A percentile compares a stretch with the other conserved stretches of the same genome.
Conservation (phyloP, 2,329 filamentous ascomycete species). For the Pyrenochaeta sp. region DNA sequence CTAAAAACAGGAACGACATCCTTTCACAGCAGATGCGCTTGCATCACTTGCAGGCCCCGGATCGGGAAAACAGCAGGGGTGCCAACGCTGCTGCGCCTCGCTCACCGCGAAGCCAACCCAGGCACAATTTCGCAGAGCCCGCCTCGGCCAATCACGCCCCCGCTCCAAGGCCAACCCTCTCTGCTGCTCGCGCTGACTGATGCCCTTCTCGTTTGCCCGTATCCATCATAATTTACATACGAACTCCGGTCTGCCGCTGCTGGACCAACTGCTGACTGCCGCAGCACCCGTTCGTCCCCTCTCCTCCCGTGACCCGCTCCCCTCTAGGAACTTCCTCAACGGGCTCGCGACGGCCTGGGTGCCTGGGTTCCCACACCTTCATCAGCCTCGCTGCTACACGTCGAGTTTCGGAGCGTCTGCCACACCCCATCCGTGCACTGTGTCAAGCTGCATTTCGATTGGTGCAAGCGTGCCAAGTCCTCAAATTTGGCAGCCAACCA, state of each 20-base stretch:
- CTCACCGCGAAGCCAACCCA: conserved; percentile 18
- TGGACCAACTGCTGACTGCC: neutral
- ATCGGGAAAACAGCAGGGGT: conserved; percentile 22
- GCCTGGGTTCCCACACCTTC: conserved; percentile 5
- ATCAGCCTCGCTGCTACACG: conserved; percentile 13
- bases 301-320: neutral
- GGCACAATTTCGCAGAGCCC: conserved; percentile 19
- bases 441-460: conserved; percentile 12
- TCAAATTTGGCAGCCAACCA: conserved; percentile 8
- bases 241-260: neutral
- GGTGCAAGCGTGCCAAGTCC: conserved; percentile 3
- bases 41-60: conserved; percentile 11
- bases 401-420: conserved; percentile 7
- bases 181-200: conserved; percentile 12
- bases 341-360: too few relatives aligned
- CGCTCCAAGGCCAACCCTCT: conserved; percentile 6
- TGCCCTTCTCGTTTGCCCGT: neutral
- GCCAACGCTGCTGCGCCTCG: conserved; percentile 31
- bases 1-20: conserved; percentile 19
- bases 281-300: neutral
- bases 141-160: conserved; percentile 12
- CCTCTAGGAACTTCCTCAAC: neutral
- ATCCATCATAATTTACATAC: conserved; percentile 1
- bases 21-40: conserved; percentile 6
- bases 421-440: conserved; percentile 21